phyloP scores from a whole-genome alignment of 2,329 filamentous ascomycete species.

The Kalaharituber pfeilii region DNA sequence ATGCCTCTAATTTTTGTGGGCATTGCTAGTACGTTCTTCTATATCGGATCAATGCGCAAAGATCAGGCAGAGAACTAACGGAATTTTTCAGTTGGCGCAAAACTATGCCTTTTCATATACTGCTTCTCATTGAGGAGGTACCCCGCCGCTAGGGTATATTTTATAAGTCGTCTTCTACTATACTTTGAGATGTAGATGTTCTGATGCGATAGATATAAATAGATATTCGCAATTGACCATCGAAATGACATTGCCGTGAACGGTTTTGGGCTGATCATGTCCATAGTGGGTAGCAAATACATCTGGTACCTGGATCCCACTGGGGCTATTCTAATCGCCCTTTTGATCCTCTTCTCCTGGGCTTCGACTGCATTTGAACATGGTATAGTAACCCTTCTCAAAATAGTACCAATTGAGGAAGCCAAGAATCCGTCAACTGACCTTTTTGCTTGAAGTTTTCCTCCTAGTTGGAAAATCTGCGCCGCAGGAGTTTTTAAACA shows the following conservation, averaged over 20 bases:
- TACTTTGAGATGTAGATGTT: background rate
- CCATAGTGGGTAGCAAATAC: conserved; percentile 75
- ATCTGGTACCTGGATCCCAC: conserved; percentile 90
- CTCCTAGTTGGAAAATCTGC: background rate
- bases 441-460: no score
- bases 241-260: conserved; percentile 96
- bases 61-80: background rate
- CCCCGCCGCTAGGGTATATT: conserved; percentile 31
- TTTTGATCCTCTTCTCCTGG: conserved; percentile 67
- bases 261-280: conserved; percentile 77
- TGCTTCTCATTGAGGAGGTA: conserved; percentile 38
- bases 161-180: background rate
- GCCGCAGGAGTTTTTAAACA: background rate
- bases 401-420: no score
- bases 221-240: conserved; percentile 36
- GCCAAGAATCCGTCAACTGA: no score
- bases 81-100: conserved; percentile 25
- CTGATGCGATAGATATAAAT: background rate
- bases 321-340: conserved; percentile 69
- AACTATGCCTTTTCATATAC: conserved; percentile 37
- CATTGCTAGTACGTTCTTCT: conserved; percentile 33
- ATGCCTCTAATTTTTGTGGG: conserved; percentile 39
- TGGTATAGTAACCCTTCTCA: background rate
- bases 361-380: conserved; percentile 49
- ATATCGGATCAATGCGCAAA: background rate